Evolutionary conservation across 495 filamentous ascomycete genomes (phyloP), one percentile per base, ranked within the genome.

Genomic region (Annulohypoxylon moriforme): DNA sequence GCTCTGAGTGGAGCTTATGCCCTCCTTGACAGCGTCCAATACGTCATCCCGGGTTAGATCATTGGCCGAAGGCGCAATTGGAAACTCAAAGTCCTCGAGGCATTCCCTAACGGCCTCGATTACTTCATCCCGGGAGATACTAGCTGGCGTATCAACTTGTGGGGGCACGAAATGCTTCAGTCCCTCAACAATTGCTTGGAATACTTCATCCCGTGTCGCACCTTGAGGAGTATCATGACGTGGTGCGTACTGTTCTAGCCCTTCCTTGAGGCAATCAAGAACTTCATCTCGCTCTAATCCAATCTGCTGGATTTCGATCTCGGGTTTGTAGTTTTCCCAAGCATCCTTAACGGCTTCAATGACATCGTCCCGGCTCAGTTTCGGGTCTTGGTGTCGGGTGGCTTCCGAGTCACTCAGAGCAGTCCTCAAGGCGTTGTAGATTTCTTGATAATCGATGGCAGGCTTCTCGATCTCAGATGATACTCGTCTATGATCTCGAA

Each of bases 311-410:
- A 96, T 81, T 72, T 95, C 91, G 40, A 98, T 94, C 68, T 98
- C 92, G 1, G 94, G 94, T 78, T 95, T 94, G 80, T 94, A 96
- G 4, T 89, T 91, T 73, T 97, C 94, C 89, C 92, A 96, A 2
- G 92, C 94, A 60, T 97, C 93, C 60, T 89, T 88, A 5, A 98
- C 91, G 0, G 94, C 93, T 1, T 92, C 88, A 0, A 98, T 82
- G 31, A 98, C 93, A 38, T 94, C 93, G 61, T 96, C 93, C 64
- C 92, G 89, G 53, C 78, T 79, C 2, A 88, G 72, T 42, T 82
- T 77, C 0, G 81, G 81, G 1, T 72, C 76, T 2, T 81, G 78
- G 4, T 71, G 69, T 47, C 79, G 76, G 47, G 78, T 83, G 61
- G 86, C 87, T 71, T 91, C 85, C 7, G 77, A 79, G 71, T 97